Conservation (phyloP, 176 grass and related monocot genomes). For the Canna indica region DNA sequence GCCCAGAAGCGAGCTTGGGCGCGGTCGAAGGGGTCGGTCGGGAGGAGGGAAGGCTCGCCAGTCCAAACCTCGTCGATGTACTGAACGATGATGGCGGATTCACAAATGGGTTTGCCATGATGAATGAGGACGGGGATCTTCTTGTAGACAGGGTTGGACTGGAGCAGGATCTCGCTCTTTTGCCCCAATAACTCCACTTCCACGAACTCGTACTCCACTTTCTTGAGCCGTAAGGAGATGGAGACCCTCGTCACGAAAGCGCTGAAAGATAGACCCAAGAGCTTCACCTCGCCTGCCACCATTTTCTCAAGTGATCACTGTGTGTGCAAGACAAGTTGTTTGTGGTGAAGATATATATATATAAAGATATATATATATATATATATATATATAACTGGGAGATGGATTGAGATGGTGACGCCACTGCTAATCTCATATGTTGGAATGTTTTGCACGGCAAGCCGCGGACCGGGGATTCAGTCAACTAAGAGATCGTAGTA, state of each 20-base stretch:
- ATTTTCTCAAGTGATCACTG: neutral
- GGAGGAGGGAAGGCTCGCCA: neutral
- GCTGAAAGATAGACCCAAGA: neutral
- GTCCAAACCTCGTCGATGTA: slow-evolving; percentile 48
- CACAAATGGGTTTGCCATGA: slow-evolving; percentile 20
- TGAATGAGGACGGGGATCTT: slow-evolving; percentile 15
- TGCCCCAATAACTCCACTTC: neutral
- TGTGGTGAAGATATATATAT: no score
- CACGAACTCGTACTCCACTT: neutral
- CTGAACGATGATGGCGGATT: slow-evolving; percentile 34
- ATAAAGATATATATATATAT: no score
- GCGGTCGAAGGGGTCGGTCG: no score
- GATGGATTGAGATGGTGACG: no score
- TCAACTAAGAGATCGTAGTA: no score
- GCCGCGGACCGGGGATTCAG: no score
- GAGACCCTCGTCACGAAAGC: neutral
- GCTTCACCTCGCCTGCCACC: neutral
- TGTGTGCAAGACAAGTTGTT: no score
- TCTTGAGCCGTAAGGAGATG: no score
- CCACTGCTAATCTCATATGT: no score
- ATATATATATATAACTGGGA: no score
- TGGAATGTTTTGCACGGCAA: no score
- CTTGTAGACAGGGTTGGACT: slow-evolving; percentile 34
- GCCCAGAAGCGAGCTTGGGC: no score
- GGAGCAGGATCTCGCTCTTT: neutral